Base-by-base conservation (phyloP, 257 asterid genomes). In the Plectranthus barbatus region DNA sequence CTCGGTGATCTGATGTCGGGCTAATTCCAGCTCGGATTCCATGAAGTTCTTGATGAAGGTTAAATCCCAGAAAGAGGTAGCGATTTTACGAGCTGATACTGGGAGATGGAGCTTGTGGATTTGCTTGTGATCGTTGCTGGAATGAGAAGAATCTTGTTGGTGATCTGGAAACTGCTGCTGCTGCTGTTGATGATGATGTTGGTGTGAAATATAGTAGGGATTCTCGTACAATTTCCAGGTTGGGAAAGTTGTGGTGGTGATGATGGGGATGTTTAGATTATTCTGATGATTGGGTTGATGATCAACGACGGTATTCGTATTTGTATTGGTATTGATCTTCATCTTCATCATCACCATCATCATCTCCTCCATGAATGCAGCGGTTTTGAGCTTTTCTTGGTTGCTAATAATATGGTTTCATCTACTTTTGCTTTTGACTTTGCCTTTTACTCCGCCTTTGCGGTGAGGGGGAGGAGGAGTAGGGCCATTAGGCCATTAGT, bases 31-130 rank as follows among this genome's bases (percentile, higher is more conserved):
- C 54, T 80, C 93, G 6, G 95, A 72, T 12, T 78, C 96, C 96
- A 88, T n/a, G n/a, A n/a, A n/a, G n/a, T n/a, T n/a, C n/a, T n/a
- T n/a, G n/a, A n/a, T 76, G 54, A 91, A 91, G 19, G 85, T 68
- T 3, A 88, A 62, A 55, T 91, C 96, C 83, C 84, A 86, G 73
- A 91, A 91, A 4, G 98, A 88, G 42, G 86, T 73, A 0, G 90
- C 88, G 58, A 91, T 73, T 66, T 88, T 91, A 1, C 84, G 76
- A 1, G 94, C 70, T 0, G 96, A 78, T 1, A 91, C 46, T 3
- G 97, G 97, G 57, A 84, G 95, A 56, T 85, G 86, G 21, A 91
- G 88, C 33, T 62, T 75, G 80, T 88, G 98, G 39, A 88, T 61
- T 60, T 75, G 86, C 62, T 68, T 67, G 48, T 58, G 73, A 40